Evolutionary conservation across 306 rosid genomes (phyloP).

Genomic region (Prunus dulcis): DNA sequence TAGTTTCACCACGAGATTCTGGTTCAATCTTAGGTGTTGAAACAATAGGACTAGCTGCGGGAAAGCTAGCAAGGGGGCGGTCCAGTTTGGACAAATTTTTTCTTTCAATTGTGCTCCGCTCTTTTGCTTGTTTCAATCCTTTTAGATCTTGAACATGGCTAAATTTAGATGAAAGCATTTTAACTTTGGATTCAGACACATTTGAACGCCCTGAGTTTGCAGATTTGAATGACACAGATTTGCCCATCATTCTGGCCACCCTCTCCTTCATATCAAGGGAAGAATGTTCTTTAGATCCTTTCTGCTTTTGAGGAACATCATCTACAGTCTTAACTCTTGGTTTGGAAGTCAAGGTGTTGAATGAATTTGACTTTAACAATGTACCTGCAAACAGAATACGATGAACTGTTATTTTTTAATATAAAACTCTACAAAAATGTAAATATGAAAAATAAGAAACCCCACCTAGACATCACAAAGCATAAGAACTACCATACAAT

Average conservation of each 20-base stretch:
- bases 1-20: slow-evolving; percentile 48
- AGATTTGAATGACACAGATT: slow-evolving; percentile 68
- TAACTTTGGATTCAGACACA: slow-evolving; percentile 65
- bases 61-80: slow-evolving; percentile 43
- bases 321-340: slow-evolving; percentile 63
- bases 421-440: not conserved
- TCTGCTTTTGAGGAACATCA: slow-evolving; percentile 60
- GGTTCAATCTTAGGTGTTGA: slow-evolving; percentile 58
- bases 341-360: slow-evolving; percentile 53
- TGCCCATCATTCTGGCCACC: slow-evolving; percentile 49
- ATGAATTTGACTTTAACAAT: slow-evolving; percentile 70
- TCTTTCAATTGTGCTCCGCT: slow-evolving; percentile 56
- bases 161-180: slow-evolving; percentile 53
- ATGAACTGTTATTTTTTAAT: not conserved
- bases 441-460: not conserved
- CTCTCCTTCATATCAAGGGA: slow-evolving; percentile 50
- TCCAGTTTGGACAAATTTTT: slow-evolving; percentile 57
- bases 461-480: not conserved
- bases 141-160: slow-evolving; percentile 48
- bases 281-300: slow-evolving; percentile 56
- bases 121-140: slow-evolving; percentile 60
- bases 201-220: slow-evolving; percentile 42
- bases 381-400: slow-evolving; percentile 46
- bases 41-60: slow-evolving; percentile 44
- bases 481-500: not conserved